Conservation (phyloP, 2,329 filamentous ascomycete genomes). For the Purpureocillium takamizusanense region DNA sequence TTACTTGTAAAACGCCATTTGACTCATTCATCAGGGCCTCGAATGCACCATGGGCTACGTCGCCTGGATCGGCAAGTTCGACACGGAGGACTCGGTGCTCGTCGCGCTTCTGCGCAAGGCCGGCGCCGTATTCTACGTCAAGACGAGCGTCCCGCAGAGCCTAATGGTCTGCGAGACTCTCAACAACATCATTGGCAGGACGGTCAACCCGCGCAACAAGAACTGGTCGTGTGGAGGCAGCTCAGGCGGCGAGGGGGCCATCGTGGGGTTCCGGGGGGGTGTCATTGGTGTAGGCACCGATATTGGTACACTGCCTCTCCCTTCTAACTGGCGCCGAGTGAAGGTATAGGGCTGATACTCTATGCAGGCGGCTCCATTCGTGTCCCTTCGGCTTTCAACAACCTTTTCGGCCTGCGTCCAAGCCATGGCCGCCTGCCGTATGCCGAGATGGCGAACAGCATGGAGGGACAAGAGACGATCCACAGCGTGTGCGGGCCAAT, state of each 20-base stretch:
- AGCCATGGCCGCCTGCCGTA: constrained; percentile 17
- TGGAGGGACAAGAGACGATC: constrained; percentile 23
- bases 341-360: too few species aligned
- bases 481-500: constrained; percentile 23
- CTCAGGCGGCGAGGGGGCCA: constrained; percentile 26
- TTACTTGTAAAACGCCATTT: neutral
- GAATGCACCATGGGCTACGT: constrained; percentile 34
- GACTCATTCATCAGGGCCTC: constrained; percentile 21
- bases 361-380: constrained; percentile 18
- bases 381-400: constrained; percentile 20
- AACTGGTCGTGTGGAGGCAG: constrained; percentile 23
- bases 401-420: constrained; percentile 19
- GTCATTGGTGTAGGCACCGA: constrained; percentile 26
- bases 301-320: constrained; percentile 14
- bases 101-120: constrained; percentile 20
- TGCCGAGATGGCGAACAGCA: constrained; percentile 20
- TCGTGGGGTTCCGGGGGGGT: constrained; percentile 23
- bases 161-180: constrained; percentile 18
- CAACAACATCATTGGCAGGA: constrained; percentile 25
- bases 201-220: constrained; percentile 24
- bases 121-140: constrained; percentile 15
- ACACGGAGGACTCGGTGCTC: constrained; percentile 16
- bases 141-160: constrained; percentile 14
- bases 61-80: constrained; percentile 20
- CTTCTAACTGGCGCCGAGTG: too few species aligned